Percentiles rank a stretch among this genome's conserved stretches.
These are phyloP conservation scores for Pseudocercospora pini-densiflorae DNA, from an alignment of 2,329 filamentous ascomycete species.

Conservation along the genomic window DNA sequence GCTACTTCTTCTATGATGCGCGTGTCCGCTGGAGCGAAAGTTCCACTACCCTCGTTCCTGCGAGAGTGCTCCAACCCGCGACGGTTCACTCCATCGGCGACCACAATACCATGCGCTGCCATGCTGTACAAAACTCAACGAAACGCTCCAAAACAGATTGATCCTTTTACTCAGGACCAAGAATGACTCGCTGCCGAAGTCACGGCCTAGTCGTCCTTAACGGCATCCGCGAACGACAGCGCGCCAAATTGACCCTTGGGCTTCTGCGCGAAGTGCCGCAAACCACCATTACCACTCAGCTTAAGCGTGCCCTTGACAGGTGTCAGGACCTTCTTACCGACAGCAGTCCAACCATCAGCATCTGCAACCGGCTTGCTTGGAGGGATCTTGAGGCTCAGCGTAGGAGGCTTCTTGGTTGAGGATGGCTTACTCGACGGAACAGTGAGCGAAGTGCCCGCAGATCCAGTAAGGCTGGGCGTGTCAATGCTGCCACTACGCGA, in stretches of 20 bases:
- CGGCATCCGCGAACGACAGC: constrained; percentile 21
- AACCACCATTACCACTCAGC: constrained; percentile 28
- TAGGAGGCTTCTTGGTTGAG: constrained; percentile 17
- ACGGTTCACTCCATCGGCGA: background rate
- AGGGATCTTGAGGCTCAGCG: constrained; percentile 7
- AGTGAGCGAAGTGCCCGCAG: constrained; percentile 21
- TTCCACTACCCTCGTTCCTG: background rate
- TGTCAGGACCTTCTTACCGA: constrained; percentile 27
- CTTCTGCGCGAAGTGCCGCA: constrained; percentile 27
- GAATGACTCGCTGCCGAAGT: background rate
- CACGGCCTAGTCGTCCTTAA: constrained; percentile 13
- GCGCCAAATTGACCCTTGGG: constrained; percentile 24
- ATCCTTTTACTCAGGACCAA: background rate
- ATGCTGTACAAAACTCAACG: background rate
- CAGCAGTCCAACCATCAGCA: constrained; percentile 26
- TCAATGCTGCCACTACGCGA: constrained; percentile 27
- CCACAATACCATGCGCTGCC: background rate
- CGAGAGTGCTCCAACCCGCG: background rate
- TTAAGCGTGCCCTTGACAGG: constrained; percentile 23
- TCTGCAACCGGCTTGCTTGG: constrained; percentile 13
- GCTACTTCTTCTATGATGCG: background rate
- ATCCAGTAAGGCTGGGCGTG: constrained; percentile 19
- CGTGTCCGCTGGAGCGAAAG: background rate
- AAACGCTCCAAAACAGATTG: background rate
- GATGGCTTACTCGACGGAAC: constrained; percentile 19